Evolutionary conservation across 2,329 filamentous ascomycete species (phyloP), one percentile per base, ranked within the genome.

Genomic region (Aspergillus hiratsukae): DNA sequence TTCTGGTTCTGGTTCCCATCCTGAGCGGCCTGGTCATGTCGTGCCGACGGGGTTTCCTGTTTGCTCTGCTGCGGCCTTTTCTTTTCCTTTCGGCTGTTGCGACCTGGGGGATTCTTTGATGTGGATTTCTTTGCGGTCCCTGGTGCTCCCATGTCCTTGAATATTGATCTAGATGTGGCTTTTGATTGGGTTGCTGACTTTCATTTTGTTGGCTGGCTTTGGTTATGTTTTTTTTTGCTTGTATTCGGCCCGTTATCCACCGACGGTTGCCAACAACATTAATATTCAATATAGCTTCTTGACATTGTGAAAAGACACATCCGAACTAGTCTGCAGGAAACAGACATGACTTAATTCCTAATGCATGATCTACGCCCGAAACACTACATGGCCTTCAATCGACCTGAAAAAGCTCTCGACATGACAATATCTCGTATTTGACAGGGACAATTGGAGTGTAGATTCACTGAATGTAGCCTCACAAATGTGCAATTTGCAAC

Each of bases 1-100:
- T 61, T 60, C 19, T 72, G 49, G 27, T 60, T 55, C 35, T 35
- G 50, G 21, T 61, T 60, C 19, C 29, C 48, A 9, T 56, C 53
- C 41, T 50, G 45, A 46, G 19, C 37, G 21, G 52, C 52, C 10
- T 48, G 21, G 27, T 51, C 57, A 11, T 46, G 9, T 19, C 56
- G 51, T 37, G 43, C n/a, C 41, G 53, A 35, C 7, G 23, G 29
- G 14, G 31, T 46, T 40, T 54, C 56, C 25, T 49, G 57, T 51
- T 57, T 48, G n/a, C 11, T 5, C 49, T 49, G 52, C 14, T 43
- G 17, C 4, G 58, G 37, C 14, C 49, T 58, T 48, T 58, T 61
- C 21, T 61, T 59, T 28, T 58, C 51, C 23, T 57, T 60, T 23
- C 53, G 58, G 28, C 21, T 31, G 10, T 55, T 53, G 52, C 57